Conservation (phyloP, 257 asterid genomes). For the Lantana camara region DNA sequence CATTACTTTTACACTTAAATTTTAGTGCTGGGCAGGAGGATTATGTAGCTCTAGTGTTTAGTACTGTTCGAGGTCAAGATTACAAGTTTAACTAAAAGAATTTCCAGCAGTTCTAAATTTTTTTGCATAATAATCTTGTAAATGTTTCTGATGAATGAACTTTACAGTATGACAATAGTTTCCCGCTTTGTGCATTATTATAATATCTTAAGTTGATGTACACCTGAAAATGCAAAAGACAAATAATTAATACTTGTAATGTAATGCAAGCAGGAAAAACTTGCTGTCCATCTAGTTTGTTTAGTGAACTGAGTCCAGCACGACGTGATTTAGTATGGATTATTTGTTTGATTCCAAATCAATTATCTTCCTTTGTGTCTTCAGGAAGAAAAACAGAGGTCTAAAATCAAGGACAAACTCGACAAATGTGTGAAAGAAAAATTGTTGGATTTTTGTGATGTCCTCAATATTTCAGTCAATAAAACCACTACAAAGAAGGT, state of each 20-base stretch:
- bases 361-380: constrained; percentile 7
- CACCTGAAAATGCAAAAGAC: constrained; percentile 6
- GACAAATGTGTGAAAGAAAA: constrained; percentile 89
- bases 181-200: too few relatives aligned
- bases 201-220: not conserved
- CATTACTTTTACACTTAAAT: not conserved
- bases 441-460: constrained; percentile 76
- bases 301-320: constrained; percentile 8
- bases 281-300: constrained; percentile 17
- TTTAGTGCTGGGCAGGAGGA: not conserved
- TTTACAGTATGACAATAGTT: not conserved
- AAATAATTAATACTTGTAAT: not conserved
- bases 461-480: constrained; percentile 66
- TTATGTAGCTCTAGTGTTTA: not conserved
- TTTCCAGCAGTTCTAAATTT: too few relatives aligned
- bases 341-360: constrained; percentile 12
- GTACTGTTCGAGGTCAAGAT: not conserved
- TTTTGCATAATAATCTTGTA: not conserved
- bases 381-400: constrained; percentile 75
- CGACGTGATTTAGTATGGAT: constrained; percentile 3
- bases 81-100: not conserved
- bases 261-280: constrained; percentile 6
- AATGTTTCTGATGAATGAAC: not conserved
- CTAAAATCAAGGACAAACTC: constrained; percentile 71
- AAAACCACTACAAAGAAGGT: constrained; percentile 71